Conservation (phyloP, 176 grass and related monocot species). For the Alopecurus myosuroides region DNA sequence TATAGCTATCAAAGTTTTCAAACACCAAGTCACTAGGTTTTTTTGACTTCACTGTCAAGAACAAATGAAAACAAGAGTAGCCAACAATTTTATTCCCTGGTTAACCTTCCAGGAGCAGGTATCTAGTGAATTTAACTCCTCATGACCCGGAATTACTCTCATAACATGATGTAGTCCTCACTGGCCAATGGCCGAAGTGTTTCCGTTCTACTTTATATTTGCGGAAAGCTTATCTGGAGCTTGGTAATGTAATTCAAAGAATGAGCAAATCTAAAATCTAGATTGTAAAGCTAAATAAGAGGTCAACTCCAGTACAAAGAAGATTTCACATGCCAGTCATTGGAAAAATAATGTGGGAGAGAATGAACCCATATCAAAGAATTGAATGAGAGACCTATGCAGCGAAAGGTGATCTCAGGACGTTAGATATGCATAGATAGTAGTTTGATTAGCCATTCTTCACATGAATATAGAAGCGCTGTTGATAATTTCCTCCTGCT, state of each 20-base stretch:
- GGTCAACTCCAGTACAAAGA: not conserved
- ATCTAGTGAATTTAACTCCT: not conserved
- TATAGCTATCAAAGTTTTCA: not conserved
- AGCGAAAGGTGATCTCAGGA: not conserved
- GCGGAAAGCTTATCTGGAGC: not conserved
- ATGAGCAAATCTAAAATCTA: not conserved
- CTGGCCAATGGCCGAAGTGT: not conserved
- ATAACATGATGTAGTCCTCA: not conserved
- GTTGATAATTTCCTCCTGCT: not conserved
- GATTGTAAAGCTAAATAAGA: conserved; percentile 8
- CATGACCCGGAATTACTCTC: not conserved
- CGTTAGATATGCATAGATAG: not conserved
- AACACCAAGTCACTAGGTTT: not conserved
- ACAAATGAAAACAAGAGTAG: not conserved
- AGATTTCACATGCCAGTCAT: not conserved
- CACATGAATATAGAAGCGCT: not conserved
- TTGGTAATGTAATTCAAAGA: not conserved
- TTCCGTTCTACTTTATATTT: not conserved
- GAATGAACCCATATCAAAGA: not conserved
- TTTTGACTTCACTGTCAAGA: not conserved
- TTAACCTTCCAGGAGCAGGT: not conserved
- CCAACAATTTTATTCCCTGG: not conserved
- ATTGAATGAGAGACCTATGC: not conserved
- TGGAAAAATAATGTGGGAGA: not conserved
- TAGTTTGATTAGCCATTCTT: not conserved